Evolutionary conservation across 352 stramenopile genomes (phyloP), one percentile per base, ranked within the genome.

Genomic region (Globisporangium rhizosaccharum): DNA sequence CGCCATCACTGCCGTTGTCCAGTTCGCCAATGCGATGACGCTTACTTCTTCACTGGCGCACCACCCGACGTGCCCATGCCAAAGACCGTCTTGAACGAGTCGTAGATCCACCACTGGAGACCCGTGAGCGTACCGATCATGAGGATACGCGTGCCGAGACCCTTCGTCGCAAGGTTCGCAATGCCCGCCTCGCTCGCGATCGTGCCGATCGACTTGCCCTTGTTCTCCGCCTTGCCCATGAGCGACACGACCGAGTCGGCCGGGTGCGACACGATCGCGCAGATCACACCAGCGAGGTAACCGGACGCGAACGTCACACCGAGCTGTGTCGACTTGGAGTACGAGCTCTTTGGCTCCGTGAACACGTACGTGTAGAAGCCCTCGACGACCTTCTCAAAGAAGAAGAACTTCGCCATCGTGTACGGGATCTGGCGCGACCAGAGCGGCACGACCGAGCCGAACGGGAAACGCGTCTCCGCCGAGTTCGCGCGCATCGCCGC

Each of bases 361-460:
- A 96, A 95, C 63, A 92, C 81, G 71, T 94, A 57, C 62, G 82
- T 91, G 79, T 94, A 94, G 68, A 94, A 94, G 26, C 67, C 78
- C 68, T 92, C 85, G 14, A 94, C 85, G 59, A 90, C 81, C 73
- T 94, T 94, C 65, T 94, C 85, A 61, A 98, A 98, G 71, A 99
- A 98, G 63, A 98, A 98, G 72, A 99, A 99, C 83, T 99, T 99
- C 57, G 96, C 94, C 95, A 99, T 99, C 57, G 97, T 99, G 94
- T 99, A 99, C 62, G 97, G 97, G 71, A 98, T 97, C 76, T 97
- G 93, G 47, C 92, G 87, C 51, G 85, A 94, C 85, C 85, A 94
- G 62, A 94, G 72, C 11, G 92, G 92, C 51, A 96, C 85, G 1
- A 98, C 72, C 59, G 85, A 96, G 57, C 91, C 91, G 70, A 97